Evolutionary conservation across 1,284 basidiomycete species (phyloP), one percentile per base, ranked within the genome.

Genomic region (Gymnopus androsaceus): DNA sequence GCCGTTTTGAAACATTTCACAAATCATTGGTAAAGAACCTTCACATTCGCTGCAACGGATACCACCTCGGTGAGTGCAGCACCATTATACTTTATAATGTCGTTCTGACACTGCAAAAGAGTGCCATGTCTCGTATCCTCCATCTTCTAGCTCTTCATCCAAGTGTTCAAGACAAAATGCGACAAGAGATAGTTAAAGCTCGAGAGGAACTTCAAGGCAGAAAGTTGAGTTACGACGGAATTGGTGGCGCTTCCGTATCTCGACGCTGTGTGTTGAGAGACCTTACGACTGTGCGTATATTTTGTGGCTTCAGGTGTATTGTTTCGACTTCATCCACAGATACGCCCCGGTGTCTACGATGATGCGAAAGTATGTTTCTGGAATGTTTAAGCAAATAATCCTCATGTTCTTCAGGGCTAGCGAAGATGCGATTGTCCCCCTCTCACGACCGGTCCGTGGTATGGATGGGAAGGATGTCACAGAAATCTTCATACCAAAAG

Each of bases 21-120:
- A 17, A 15, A 42, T 5, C 9, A 42, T 25, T 11, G 28, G 23
- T 21, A 36, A 30, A 68, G 67, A 9, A 63, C 62, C 3, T 51
- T 70, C 17, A 60, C 67, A 2, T 69, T 68, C 41, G 67, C 66
- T n/a, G 68, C 64, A 5, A 64, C 66, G 57, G 68, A 69, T 38
- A 69, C 67, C 1, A 70, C 68, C 2, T 64, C 68, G 14, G 54
- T 55, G 12, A 49, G 37, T 55, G 7, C n/a, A n/a, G n/a, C n/a
- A n/a, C n/a, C n/a, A n/a, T n/a, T 4, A 17, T 21, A 5, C 14
- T 3, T 23, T 28, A 11, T 2, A n/a, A 41, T 1, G 9, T n/a
- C n/a, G 17, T 19, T 28, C 11, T 8, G 5, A 14, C 8, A 36
- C 34, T 17, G 3, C 7, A 8, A n/a, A 17, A 57, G 55, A 59